These are phyloP conservation scores for Peterozyma xylosa DNA, from an alignment of 805 yeast genomes.

Conservation along the genomic window DNA sequence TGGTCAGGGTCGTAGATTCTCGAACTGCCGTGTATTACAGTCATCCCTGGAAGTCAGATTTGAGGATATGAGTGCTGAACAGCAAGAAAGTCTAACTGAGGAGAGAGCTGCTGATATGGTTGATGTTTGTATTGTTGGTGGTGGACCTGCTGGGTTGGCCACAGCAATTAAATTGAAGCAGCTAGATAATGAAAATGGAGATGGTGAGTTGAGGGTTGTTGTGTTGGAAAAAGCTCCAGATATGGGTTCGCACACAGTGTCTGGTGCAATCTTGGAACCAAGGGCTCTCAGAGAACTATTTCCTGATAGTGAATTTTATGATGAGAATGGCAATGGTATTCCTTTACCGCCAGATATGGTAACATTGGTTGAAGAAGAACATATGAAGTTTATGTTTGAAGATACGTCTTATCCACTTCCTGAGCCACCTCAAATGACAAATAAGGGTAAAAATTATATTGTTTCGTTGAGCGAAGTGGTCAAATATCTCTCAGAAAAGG, in stretches of 20 bases:
- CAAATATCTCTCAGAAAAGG: slow-evolving; percentile 75
- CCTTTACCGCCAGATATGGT: slow-evolving; percentile 72
- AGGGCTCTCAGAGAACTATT: slow-evolving; percentile 78
- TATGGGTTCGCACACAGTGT: slow-evolving; percentile 85
- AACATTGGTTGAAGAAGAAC: slow-evolving; percentile 70
- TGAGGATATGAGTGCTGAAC: slow-evolving; percentile 29
- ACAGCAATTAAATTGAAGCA: slow-evolving; percentile 89
- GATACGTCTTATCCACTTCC: slow-evolving; percentile 67
- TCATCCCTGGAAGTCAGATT: slow-evolving; percentile 17
- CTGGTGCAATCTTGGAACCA: slow-evolving; percentile 95
- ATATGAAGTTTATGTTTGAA: slow-evolving; percentile 61
- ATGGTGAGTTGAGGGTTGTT: slow-evolving; percentile 72
- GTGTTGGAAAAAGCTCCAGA: slow-evolving; percentile 90
- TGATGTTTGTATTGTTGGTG: slow-evolving; percentile 95
- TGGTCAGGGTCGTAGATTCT: neutral
- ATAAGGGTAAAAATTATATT: slow-evolving; percentile 75
- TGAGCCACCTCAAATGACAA: slow-evolving; percentile 87
- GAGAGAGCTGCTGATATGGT: slow-evolving; percentile 80
- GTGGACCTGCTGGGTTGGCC: slow-evolving; percentile 96
- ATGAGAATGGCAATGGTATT: slow-evolving; percentile 47
- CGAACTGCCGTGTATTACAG: neutral
- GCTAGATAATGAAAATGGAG: slow-evolving; percentile 58
- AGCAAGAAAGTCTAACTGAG: slow-evolving; percentile 39
- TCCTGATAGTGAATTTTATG: slow-evolving; percentile 53
- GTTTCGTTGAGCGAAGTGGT: slow-evolving; percentile 79